phyloP scores from a whole-genome alignment of 768 basidiomycete species.

The Panaeolus cyanescens region DNA sequence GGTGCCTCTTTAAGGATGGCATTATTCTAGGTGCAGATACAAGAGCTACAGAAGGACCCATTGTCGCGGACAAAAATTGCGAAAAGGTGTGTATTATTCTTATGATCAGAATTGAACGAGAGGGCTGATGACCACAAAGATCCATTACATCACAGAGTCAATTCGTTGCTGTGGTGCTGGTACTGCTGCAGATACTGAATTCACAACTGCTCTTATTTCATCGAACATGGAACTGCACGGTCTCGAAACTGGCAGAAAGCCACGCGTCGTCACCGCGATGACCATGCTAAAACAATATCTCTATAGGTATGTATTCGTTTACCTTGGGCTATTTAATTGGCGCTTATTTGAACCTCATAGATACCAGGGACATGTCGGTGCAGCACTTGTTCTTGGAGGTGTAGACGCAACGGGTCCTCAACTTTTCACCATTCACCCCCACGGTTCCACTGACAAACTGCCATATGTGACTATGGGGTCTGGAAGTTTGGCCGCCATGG shows the following conservation, averaged over 20 bases:
- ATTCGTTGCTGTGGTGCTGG: slow-evolving; percentile 99
- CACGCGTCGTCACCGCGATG: slow-evolving; percentile 96
- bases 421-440: slow-evolving; percentile 93
- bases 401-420: slow-evolving; percentile 95
- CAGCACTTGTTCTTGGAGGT: slow-evolving; percentile 94
- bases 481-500: slow-evolving; percentile 96
- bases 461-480: slow-evolving; percentile 99
- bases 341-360: slow-evolving; percentile 36
- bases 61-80: slow-evolving; percentile 99
- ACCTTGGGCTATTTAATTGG: neutral
- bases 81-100: slow-evolving; percentile 73
- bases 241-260: slow-evolving; percentile 87
- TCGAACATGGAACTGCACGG: slow-evolving; percentile 95
- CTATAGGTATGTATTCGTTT: slow-evolving; percentile 58
- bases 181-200: slow-evolving; percentile 98
- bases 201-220: slow-evolving; percentile 91
- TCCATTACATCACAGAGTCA: slow-evolving; percentile 94
- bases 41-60: slow-evolving; percentile 89
- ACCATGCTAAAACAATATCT: slow-evolving; percentile 98
- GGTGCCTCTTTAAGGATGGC: slow-evolving; percentile 90
- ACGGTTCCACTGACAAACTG: slow-evolving; percentile 97
- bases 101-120: neutral
- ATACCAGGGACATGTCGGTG: slow-evolving; percentile 92
- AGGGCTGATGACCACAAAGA: slow-evolving; percentile 48
- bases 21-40: slow-evolving; percentile 97